A percentile compares a stretch with the other conserved stretches of the same genome.
Conservation (phyloP, 2,329 filamentous ascomycete genomes). For the Colletotrichum spaethianum region DNA sequence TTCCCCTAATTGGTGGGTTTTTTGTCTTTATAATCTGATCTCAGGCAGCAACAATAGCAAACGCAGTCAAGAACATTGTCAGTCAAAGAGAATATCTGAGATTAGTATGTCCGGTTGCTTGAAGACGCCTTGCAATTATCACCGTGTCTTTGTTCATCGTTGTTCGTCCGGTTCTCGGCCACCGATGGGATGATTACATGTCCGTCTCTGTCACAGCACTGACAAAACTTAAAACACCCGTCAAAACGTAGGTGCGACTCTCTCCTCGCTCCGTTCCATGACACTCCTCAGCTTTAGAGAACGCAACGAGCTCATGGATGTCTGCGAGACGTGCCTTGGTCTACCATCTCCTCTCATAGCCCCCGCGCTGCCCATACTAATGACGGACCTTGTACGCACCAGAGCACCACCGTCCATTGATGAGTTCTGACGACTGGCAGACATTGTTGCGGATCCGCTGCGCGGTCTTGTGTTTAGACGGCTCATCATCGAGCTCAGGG, state of each 20-base stretch:
- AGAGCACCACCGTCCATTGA: conserved; percentile 30
- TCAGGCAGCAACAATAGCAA: not conserved
- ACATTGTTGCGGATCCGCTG: conserved; percentile 41
- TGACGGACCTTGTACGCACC: conserved; percentile 8
- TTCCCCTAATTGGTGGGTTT: not conserved
- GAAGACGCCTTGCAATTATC: no score
- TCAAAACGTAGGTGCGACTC: conserved; percentile 36
- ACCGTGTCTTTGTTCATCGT: no score
- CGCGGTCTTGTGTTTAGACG: conserved; percentile 51
- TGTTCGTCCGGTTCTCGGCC: conserved; percentile 30
- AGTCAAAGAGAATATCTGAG: not conserved
- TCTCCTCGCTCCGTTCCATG: conserved; percentile 39
- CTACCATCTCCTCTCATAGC: not conserved
- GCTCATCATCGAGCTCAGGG: conserved; percentile 51
- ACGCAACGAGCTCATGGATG: conserved; percentile 41
- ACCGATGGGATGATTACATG: conserved; percentile 2
- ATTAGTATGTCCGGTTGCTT: no score
- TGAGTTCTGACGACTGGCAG: conserved; percentile 13
- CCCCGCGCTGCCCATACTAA: conserved; percentile 23
- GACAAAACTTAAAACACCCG: not conserved
- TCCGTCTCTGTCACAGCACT: not conserved
- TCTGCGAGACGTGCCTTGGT: conserved; percentile 25
- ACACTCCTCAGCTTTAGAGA: conserved; percentile 43
- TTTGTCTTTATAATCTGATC: not conserved
- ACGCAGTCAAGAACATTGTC: not conserved